These are phyloP conservation scores for Ophiocordyceps australis DNA, from an alignment of 2,329 filamentous ascomycete genomes.

Conservation along the genomic window DNA sequence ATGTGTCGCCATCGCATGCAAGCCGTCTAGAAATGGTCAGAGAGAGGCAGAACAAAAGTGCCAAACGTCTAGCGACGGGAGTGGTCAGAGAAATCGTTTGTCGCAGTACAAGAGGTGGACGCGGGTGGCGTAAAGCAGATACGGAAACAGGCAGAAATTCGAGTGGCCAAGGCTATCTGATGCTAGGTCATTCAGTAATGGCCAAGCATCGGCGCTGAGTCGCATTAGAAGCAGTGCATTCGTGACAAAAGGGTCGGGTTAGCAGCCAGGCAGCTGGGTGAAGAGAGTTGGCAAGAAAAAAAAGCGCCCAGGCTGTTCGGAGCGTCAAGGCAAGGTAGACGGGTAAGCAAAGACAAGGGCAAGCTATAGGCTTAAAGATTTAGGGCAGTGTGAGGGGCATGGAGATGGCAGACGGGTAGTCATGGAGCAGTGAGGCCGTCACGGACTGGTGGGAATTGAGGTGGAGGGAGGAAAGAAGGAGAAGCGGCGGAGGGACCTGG, in stretches of 20 bases:
- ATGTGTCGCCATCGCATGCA: constrained; percentile 59
- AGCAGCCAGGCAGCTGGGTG: too few species aligned
- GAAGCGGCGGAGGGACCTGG: too few species aligned
- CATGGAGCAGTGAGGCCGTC: constrained; percentile 13
- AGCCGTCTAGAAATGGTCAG: constrained; percentile 5
- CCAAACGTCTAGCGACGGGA: constrained; percentile 5
- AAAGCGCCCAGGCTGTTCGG: neutral
- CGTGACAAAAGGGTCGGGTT: neutral
- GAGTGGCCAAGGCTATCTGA: too few species aligned
- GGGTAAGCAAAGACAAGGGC: too few species aligned
- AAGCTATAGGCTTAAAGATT: too few species aligned
- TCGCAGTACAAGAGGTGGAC: too few species aligned
- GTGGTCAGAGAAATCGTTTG: too few species aligned
- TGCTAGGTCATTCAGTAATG: too few species aligned
- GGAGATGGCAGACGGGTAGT: too few species aligned
- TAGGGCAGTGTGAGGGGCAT: too few species aligned
- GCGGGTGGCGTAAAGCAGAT: neutral
- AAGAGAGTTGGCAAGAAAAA: neutral
- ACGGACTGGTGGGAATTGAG: constrained; percentile 12
- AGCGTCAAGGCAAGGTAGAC: too few species aligned
- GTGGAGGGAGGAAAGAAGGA: constrained; percentile 13
- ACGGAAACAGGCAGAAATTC: neutral
- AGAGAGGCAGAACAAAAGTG: constrained; percentile 3
- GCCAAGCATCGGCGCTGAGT: neutral
- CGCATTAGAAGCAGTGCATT: neutral